Conservation (phyloP, 2,329 filamentous ascomycete species). For the Fonsecaea monophora region DNA sequence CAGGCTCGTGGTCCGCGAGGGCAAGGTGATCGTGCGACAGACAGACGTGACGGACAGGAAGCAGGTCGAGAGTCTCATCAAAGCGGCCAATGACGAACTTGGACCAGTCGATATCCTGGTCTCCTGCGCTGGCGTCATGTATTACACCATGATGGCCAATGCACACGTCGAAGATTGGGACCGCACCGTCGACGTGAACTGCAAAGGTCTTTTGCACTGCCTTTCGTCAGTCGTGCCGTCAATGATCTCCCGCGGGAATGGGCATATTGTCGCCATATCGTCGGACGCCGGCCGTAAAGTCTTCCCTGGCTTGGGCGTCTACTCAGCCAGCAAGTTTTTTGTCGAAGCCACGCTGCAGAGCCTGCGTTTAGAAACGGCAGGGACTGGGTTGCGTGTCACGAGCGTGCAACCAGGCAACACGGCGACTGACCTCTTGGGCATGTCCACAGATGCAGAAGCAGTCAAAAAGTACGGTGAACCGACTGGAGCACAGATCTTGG, state of each 20-base stretch:
- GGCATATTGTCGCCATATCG: constrained; percentile 81
- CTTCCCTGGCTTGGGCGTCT: constrained; percentile 80
- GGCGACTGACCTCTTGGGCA: constrained; percentile 72
- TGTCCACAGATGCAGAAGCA: constrained; percentile 78
- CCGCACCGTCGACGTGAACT: constrained; percentile 82
- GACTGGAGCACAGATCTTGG: constrained; percentile 75
- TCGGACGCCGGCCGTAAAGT: constrained; percentile 83
- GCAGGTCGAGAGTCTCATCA: constrained; percentile 71
- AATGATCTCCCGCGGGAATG: constrained; percentile 72
- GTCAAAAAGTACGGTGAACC: constrained; percentile 80
- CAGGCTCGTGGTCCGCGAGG: constrained; percentile 62
- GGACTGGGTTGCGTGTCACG: constrained; percentile 74
- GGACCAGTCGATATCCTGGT: constrained; percentile 80
- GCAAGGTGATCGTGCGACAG: constrained; percentile 70
- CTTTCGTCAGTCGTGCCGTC: constrained; percentile 71
- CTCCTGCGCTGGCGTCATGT: constrained; percentile 83
- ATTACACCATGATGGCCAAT: constrained; percentile 87
- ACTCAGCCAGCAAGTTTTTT: constrained; percentile 85
- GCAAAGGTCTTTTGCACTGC: constrained; percentile 79
- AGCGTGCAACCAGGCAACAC: constrained; percentile 79
- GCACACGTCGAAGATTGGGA: constrained; percentile 77
- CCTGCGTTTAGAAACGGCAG: constrained; percentile 76
- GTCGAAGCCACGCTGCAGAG: constrained; percentile 81
- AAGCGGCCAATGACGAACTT: constrained; percentile 64
- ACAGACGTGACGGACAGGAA: constrained; percentile 74